These are phyloP conservation scores for Aspergillus sergii DNA, from an alignment of 2,329 filamentous ascomycete genomes.

Conservation along the genomic window DNA sequence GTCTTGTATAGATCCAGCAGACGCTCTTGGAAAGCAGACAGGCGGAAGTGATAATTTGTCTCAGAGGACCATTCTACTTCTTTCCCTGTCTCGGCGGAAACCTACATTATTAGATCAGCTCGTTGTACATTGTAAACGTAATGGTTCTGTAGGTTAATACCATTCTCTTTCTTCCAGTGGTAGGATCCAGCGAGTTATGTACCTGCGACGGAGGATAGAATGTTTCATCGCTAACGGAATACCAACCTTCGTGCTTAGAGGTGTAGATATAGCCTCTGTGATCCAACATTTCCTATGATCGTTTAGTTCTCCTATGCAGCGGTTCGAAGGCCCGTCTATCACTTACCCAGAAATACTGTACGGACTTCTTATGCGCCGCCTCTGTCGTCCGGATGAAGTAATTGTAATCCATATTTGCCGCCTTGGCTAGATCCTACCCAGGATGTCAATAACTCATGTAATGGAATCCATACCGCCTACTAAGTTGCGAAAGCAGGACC, in stretches of 20 bases:
- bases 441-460: conserved; percentile 1
- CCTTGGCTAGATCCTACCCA: conserved; percentile 65
- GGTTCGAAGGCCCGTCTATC: background rate
- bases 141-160: conserved; percentile 41
- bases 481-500: conserved; percentile 2
- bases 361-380: conserved; percentile 75
- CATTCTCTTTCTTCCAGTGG: conserved; percentile 81
- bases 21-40: conserved; percentile 78
- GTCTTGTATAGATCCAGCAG: conserved; percentile 77
- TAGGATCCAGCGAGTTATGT: conserved; percentile 72
- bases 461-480: background rate
- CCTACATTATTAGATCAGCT: conserved; percentile 33
- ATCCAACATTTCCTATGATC: conserved; percentile 64
- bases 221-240: conserved; percentile 93
- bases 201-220: conserved; percentile 84
- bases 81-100: conserved; percentile 82
- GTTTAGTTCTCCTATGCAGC: conserved; percentile 12
- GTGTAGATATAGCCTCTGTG: conserved; percentile 80
- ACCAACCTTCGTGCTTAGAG: conserved; percentile 90
- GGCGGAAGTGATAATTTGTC: conserved; percentile 89
- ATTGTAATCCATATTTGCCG: conserved; percentile 73
- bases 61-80: conserved; percentile 95
- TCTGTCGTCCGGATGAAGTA: conserved; percentile 94
- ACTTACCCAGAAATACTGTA: conserved; percentile 81
- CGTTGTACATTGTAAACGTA: background rate